Evolutionary conservation across 2,329 filamentous ascomycete genomes (phyloP).

Genomic region (Colletotrichum sp.): DNA sequence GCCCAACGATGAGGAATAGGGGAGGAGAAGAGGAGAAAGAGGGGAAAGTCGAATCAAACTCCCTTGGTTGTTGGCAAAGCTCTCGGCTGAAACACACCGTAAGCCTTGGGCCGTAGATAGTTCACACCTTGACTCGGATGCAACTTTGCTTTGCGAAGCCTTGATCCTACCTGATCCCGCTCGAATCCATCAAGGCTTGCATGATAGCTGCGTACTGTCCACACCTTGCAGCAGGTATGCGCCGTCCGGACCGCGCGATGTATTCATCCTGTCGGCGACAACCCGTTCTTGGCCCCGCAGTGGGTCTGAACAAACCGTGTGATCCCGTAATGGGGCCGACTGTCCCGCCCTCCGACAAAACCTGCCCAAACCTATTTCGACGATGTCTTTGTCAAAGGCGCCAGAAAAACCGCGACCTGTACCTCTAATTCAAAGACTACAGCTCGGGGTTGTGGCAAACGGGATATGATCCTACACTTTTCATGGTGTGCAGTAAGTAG

Average conservation of each 20-base stretch:
- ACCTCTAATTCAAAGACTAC: not conserved
- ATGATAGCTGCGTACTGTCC: not conserved
- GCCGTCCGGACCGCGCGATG: not conserved
- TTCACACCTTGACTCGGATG: constrained; percentile 10
- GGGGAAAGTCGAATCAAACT: not conserved
- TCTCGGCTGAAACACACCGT: not conserved
- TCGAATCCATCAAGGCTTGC: not conserved
- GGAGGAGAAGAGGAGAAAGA: not conserved
- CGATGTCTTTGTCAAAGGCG: not conserved
- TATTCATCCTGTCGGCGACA: not conserved
- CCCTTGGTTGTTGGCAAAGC: not conserved
- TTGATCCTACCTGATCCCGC: not conserved
- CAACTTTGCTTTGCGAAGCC: not conserved
- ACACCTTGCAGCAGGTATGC: not conserved
- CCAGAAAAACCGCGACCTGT: not conserved
- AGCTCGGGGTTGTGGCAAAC: not conserved
- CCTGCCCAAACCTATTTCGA: not conserved
- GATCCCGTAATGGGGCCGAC: not conserved
- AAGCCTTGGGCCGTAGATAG: not conserved
- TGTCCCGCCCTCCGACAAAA: not conserved
- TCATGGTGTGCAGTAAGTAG: not conserved
- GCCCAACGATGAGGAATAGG: not conserved
- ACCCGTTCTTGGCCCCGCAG: not conserved
- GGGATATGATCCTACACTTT: not conserved
- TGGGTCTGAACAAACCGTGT: not conserved